Percentiles rank a stretch among this genome's conserved stretches.
phyloP scores from a whole-genome alignment of 2,329 filamentous ascomycete species.

The Apiospora arundinis region DNA sequence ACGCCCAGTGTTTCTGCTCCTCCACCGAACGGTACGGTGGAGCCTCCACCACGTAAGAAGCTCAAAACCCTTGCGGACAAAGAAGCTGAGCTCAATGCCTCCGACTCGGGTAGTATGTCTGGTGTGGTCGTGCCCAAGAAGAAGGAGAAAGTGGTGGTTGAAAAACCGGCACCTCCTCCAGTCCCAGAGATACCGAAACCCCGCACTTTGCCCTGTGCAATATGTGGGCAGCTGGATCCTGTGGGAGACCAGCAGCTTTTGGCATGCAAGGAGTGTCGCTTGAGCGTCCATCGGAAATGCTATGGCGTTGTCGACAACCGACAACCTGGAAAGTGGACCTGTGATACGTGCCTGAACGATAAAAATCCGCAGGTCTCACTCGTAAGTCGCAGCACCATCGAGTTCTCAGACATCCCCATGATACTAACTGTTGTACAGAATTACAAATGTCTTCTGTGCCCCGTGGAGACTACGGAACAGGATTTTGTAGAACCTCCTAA shows the following conservation, averaged over 20 bases:
- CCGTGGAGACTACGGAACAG: conserved; percentile 79
- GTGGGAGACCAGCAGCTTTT: conserved; percentile 71
- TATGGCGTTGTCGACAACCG: conserved; percentile 83
- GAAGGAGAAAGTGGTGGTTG: conserved; percentile 47
- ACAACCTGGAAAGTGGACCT: conserved; percentile 82
- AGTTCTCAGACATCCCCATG: neutral
- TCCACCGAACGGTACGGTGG: conserved; percentile 42
- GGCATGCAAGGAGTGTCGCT: conserved; percentile 83
- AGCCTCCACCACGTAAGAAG: conserved; percentile 68
- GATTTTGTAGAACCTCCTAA: conserved; percentile 87
- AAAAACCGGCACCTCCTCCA: conserved; percentile 69
- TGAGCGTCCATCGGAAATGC: conserved; percentile 90
- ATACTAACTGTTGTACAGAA: conserved; percentile 55
- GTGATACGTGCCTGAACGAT: conserved; percentile 95
- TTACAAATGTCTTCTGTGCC: conserved; percentile 93
- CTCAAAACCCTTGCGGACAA: conserved; percentile 62
- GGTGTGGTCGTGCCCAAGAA: conserved; percentile 55
- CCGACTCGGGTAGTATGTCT: conserved; percentile 53
- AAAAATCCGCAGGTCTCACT: conserved; percentile 92
- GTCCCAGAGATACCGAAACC: conserved; percentile 80
- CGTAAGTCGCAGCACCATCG: conserved; percentile 54
- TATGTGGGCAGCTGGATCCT: conserved; percentile 79
- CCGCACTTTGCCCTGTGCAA: conserved; percentile 79
- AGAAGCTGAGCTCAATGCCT: conserved; percentile 53
- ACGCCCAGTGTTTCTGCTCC: conserved; percentile 36